These are phyloP conservation scores for Chlamydomonas urium DNA, from an alignment of 139 green algal genomes.

Conservation along the genomic window DNA sequence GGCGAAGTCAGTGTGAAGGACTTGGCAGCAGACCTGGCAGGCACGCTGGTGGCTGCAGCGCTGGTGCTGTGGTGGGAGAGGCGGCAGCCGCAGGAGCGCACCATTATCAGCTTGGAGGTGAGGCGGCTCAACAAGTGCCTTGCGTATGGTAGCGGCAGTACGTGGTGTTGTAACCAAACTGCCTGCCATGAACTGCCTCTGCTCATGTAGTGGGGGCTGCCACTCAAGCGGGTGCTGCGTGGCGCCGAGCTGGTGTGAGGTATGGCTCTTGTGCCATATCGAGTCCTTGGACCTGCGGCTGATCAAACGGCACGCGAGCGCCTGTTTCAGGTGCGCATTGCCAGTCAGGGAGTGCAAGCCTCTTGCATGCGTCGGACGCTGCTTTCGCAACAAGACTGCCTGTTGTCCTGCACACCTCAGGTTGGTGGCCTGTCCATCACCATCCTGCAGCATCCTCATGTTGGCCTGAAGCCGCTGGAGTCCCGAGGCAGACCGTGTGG, in stretches of 20 bases:
- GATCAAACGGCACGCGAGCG: neutral
- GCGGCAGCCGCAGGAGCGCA: neutral
- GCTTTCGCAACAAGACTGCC: neutral
- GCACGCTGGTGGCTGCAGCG: neutral
- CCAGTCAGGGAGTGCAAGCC: neutral
- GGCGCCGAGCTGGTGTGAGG: neutral
- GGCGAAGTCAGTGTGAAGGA: neutral
- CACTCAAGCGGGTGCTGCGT: neutral
- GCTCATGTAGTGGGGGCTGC: neutral
- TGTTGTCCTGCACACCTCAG: neutral
- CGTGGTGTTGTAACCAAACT: neutral
- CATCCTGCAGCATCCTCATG: neutral
- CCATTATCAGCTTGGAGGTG: conserved; percentile 1
- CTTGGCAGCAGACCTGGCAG: neutral
- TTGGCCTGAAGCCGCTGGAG: neutral
- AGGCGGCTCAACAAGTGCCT: neutral
- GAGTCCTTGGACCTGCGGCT: neutral
- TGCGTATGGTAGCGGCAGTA: neutral
- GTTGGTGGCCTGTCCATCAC: neutral
- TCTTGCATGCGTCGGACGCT: neutral
- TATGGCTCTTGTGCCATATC: conserved; percentile 1
- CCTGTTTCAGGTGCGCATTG: neutral
- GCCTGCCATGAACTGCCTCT: neutral
- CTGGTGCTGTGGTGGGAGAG: conserved; percentile 1
- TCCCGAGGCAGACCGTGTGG: neutral